These are phyloP conservation scores for Lactarius tabidus DNA, from an alignment of 768 basidiomycete genomes.

Conservation along the genomic window DNA sequence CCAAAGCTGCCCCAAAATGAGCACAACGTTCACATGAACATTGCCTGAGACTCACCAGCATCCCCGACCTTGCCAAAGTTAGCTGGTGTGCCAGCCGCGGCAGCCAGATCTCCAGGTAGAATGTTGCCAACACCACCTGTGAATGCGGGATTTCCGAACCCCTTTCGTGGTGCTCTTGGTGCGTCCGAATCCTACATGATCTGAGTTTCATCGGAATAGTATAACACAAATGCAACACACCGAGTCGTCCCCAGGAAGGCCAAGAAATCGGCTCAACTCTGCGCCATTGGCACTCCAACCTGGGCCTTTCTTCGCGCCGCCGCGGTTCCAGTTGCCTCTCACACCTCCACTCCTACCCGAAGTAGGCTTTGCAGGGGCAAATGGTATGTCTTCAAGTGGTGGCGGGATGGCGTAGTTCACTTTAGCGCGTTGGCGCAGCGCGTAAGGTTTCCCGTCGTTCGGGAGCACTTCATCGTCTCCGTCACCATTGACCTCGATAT, in stretches of 20 bases:
- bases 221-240: constrained; percentile 31
- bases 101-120: constrained; percentile 58
- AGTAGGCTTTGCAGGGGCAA: constrained; percentile 40
- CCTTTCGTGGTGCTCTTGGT: constrained; percentile 65
- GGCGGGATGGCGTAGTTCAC: constrained; percentile 84
- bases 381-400: constrained; percentile 66
- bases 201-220: constrained; percentile 1
- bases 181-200: constrained; percentile 63
- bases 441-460: constrained; percentile 56
- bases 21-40: constrained; percentile 17
- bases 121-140: constrained; percentile 54
- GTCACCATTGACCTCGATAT: constrained; percentile 36
- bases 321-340: constrained; percentile 34
- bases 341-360: constrained; percentile 31
- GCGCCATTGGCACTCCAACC: constrained; percentile 81
- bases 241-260: constrained; percentile 68
- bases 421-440: constrained; percentile 56
- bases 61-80: constrained; percentile 84
- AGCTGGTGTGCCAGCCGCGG: constrained; percentile 72
- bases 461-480: constrained; percentile 47
- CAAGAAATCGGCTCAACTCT: constrained; percentile 75
- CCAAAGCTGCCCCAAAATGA: constrained; percentile 52
- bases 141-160: constrained; percentile 44
- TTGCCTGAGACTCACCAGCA: constrained; percentile 46
- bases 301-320: constrained; percentile 44